phyloP scores from a whole-genome alignment of 768 basidiomycete genomes.

The Phylloporus sp. region DNA sequence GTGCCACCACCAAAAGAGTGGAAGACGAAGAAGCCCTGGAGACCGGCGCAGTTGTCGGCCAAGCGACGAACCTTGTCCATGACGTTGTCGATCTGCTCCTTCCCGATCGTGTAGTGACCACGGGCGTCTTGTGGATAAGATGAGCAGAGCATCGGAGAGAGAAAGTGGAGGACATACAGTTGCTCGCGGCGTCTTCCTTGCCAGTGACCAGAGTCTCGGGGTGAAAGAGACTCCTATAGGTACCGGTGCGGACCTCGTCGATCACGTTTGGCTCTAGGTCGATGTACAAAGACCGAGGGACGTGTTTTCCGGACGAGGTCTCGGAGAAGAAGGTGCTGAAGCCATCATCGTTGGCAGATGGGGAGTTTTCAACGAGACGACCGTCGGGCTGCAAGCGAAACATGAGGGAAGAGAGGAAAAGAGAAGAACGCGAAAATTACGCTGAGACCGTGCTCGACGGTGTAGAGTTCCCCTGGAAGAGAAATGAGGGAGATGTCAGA shows the following conservation, averaged over 20 bases:
- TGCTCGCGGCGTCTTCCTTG: constrained; percentile 99
- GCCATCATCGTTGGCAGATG: constrained; percentile 75
- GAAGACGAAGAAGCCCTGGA: constrained; percentile 99
- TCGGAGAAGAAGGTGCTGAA: constrained; percentile 99
- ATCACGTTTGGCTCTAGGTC: constrained; percentile 97
- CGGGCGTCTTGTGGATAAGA: constrained; percentile 68
- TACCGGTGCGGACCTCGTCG: constrained; percentile 93
- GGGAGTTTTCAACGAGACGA: constrained; percentile 75
- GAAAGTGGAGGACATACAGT: constrained; percentile 55
- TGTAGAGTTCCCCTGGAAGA: constrained; percentile 91
- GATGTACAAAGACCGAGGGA: constrained; percentile 95
- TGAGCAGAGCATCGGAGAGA: not conserved
- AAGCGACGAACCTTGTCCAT: constrained; percentile 94
- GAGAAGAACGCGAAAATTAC: constrained; percentile 39
- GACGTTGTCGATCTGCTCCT: constrained; percentile 93
- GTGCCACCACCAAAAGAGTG: constrained; percentile 99
- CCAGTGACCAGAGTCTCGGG: constrained; percentile 98
- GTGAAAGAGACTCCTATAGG: constrained; percentile 97
- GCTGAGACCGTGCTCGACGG: constrained; percentile 95
- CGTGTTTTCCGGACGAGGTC: constrained; percentile 93
- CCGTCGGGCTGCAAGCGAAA: constrained; percentile 94
- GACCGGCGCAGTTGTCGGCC: constrained; percentile 92
- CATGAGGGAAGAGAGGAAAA: constrained; percentile 18
- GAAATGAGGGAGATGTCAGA: constrained; percentile 16
- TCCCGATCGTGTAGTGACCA: constrained; percentile 97